Percentiles rank a stretch among this genome's conserved stretches.
Evolutionary conservation across 345 rosid genomes (phyloP).

Genomic region (Citropsis articulata): DNA sequence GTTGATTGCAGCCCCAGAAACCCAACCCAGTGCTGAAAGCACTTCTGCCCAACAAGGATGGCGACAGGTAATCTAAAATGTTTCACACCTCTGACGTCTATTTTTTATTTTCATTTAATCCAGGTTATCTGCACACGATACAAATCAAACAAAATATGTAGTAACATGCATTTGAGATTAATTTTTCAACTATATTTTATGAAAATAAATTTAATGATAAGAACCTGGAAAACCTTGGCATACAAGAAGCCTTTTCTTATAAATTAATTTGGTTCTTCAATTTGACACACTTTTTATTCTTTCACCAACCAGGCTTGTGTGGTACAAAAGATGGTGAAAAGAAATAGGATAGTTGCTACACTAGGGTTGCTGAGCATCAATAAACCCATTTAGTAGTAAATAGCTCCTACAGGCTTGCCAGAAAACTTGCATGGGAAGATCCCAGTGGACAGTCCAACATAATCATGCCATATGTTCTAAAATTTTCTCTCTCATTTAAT

Average conservation of each 20-base stretch:
- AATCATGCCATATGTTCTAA: neutral
- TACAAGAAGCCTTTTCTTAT: neutral
- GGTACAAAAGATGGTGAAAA: neutral
- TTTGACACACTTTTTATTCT: neutral
- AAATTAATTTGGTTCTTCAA: neutral
- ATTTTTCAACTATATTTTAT: neutral
- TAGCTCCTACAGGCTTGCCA: neutral
- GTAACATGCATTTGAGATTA: neutral
- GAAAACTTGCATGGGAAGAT: neutral
- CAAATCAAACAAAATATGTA: neutral
- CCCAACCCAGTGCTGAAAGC: slow-evolving; percentile 85
- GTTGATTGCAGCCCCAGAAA: slow-evolving; percentile 85
- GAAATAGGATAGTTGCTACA: neutral
- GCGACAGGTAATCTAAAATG: slow-evolving; percentile 73
- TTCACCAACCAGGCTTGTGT: neutral
- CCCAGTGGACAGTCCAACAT: neutral
- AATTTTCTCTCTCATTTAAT: too few relatives aligned
- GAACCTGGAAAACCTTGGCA: neutral
- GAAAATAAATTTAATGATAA: neutral
- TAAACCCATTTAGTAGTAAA: neutral
- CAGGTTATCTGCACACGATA: neutral
- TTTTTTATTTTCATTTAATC: neutral
- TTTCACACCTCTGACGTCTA: neutral
- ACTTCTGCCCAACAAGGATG: slow-evolving; percentile 99
- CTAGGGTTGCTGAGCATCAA: neutral